Evolutionary conservation across 805 yeast species (phyloP).

Genomic region (Ogataea pignaliae): DNA sequence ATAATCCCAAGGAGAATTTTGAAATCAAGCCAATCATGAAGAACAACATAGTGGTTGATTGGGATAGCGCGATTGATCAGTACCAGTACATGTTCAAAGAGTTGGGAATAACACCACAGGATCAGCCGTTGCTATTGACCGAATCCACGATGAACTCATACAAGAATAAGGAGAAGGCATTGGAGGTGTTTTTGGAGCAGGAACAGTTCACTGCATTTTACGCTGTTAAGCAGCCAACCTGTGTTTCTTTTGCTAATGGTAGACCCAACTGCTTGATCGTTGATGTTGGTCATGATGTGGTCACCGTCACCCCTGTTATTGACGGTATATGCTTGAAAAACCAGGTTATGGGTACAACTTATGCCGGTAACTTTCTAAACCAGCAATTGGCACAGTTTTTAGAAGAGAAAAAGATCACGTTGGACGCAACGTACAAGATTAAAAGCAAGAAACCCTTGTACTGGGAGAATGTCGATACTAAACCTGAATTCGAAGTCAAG

Average conservation of each 20-base stretch:
- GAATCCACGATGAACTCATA: slow-evolving; percentile 84
- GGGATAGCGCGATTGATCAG: slow-evolving; percentile 82
- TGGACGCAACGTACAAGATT: slow-evolving; percentile 47
- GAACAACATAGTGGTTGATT: slow-evolving; percentile 65
- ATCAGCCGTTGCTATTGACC: slow-evolving; percentile 75
- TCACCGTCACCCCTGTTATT: slow-evolving; percentile 74
- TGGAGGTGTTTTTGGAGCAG: slow-evolving; percentile 68
- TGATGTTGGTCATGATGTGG: slow-evolving; percentile 76
- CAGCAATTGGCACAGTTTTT: slow-evolving; percentile 46
- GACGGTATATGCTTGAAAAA: slow-evolving; percentile 75
- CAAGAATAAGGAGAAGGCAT: slow-evolving; percentile 59
- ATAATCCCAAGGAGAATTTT: slow-evolving; percentile 44
- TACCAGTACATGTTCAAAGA: slow-evolving; percentile 58
- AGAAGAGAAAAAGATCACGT: slow-evolving; percentile 26
- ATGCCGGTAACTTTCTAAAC: slow-evolving; percentile 66
- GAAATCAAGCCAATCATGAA: slow-evolving; percentile 55
- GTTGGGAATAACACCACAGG: slow-evolving; percentile 49
- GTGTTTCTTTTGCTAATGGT: slow-evolving; percentile 85
- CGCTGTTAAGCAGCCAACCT: slow-evolving; percentile 77
- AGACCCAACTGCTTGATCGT: slow-evolving; percentile 83
- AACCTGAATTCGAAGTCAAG: slow-evolving; percentile 26
- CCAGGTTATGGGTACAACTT: slow-evolving; percentile 65
- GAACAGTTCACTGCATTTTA: slow-evolving; percentile 77
- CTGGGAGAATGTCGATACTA: slow-evolving; percentile 24
- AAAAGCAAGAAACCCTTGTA: slow-evolving; percentile 36